phyloP scores from a whole-genome alignment of 345 rosid genomes.

The Turnera subulata region DNA sequence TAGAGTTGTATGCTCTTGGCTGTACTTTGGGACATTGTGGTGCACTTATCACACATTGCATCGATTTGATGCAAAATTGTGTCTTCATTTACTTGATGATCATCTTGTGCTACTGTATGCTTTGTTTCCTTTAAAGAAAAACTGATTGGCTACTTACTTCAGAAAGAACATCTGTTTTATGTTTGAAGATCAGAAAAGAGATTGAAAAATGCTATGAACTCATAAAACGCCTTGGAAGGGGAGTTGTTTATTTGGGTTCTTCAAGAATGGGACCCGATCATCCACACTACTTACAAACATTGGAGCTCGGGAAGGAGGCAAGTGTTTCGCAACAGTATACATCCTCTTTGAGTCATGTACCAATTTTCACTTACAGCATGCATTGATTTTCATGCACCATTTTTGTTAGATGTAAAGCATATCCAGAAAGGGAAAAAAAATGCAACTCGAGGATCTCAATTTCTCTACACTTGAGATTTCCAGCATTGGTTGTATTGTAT shows the following conservation, averaged over 20 bases:
- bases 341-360: neutral
- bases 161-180: conserved; percentile 18
- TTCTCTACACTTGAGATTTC: conserved; percentile 2
- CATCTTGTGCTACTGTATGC: no score
- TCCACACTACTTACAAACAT: conserved; percentile 56
- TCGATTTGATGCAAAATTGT: no score
- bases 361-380: neutral
- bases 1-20: no score
- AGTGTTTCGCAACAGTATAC: conserved; percentile 26
- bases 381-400: neutral
- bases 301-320: conserved; percentile 68
- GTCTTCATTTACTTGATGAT: no score
- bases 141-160: conserved; percentile 15
- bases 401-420: neutral
- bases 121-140: no score
- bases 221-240: conserved; percentile 69
- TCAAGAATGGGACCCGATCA: conserved; percentile 71
- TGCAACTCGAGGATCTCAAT: neutral
- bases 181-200: conserved; percentile 76
- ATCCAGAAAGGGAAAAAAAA: neutral
- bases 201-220: conserved; percentile 66
- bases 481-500: neutral
- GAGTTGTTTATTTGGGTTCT: conserved; percentile 82
- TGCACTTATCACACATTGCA: neutral
- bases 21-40: no score